Base-by-base conservation (phyloP, 441 rosid species). In the Erodium moschatum region DNA sequence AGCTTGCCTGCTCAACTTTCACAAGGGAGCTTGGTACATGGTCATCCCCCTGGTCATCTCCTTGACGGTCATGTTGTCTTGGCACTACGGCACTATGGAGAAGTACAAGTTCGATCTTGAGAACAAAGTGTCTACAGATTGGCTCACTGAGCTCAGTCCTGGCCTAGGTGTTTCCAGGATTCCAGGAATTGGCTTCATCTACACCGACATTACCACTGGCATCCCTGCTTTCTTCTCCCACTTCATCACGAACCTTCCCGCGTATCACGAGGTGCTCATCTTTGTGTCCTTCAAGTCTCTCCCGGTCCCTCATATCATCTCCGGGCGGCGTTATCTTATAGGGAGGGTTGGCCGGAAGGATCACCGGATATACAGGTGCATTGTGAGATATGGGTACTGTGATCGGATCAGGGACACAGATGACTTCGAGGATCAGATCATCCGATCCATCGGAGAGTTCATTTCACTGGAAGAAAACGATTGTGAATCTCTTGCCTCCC, bases 141-240 rank as follows among this genome's bases (percentile, higher is more conserved):
- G 94, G 87, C 83, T 88, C 15, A 80, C 84, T 0, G 77, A 81
- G 71, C 81, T 80, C 18, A 46, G 87, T 73, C 80, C 76, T 0
- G 81, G 87, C 13, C 89, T 88, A 0, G 87, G 88, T 46, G 82
- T 85, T 79, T 80, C 86, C 42, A 74, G 89, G 76, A 86, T 86
- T 15, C 80, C 87, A 0, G 89, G 89, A 70, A 85, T 88, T 42
- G 91, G 88, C 66, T 79, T 86, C 66, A 73, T 86, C 70, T 70
- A 85, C 77, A 77, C 86, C 0, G 85, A 88, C 65, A 76, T 86
- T 21, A 84, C 82, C 29, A 72, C 83, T 6, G 91, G 89, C 72
- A 81, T 88, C 74, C 91, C 94, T 0, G 84, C 87, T 66, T 83
- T 85, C 78, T 86, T 88, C 81, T 85, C 91, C 13, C 94, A 83